Percentiles rank a stretch among this genome's conserved stretches.
These are phyloP conservation scores for Piedraia hortae DNA, from an alignment of 2,329 filamentous ascomycete genomes.

Conservation along the genomic window DNA sequence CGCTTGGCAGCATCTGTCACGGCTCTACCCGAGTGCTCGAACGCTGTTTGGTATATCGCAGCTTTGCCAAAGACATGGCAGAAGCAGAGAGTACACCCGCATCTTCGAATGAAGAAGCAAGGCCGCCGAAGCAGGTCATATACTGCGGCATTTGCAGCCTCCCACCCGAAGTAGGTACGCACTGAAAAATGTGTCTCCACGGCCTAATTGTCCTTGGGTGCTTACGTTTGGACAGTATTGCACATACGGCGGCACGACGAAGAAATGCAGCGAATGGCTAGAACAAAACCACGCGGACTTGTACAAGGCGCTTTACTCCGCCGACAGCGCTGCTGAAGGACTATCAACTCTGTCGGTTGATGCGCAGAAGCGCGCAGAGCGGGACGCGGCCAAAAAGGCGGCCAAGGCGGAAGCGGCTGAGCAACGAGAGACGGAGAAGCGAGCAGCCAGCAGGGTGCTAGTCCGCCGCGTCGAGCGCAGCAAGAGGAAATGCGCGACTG, in stretches of 20 bases:
- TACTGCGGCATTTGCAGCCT: constrained; percentile 41
- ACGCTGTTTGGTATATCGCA: no score
- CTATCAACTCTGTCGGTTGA: constrained; percentile 68
- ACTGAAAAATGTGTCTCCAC: no score
- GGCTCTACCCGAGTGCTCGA: no score
- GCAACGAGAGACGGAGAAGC: constrained; percentile 54
- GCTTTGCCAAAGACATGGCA: no score
- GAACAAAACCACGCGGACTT: constrained; percentile 43
- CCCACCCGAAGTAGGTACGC: constrained; percentile 35
- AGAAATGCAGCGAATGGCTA: constrained; percentile 95
- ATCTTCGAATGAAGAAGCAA: neutral
- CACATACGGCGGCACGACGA: constrained; percentile 87
- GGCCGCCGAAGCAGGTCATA: constrained; percentile 14
- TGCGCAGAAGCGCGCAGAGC: constrained; percentile 79
- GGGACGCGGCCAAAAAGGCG: constrained; percentile 90
- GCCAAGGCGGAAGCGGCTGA: constrained; percentile 77
- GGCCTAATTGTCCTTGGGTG: no score
- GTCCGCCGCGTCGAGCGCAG: constrained; percentile 97
- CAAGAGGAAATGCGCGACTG: constrained; percentile 90
- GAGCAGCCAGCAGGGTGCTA: constrained; percentile 53
- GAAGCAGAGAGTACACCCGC: neutral
- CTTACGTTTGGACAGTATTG: constrained; percentile 42
- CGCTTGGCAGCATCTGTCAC: no score
- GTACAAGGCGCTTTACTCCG: constrained; percentile 60
- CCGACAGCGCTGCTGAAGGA: constrained; percentile 46